Evolutionary conservation across 805 yeast genomes (phyloP), one percentile per base, ranked within the genome.

Genomic region (Candida tallmaniae): DNA sequence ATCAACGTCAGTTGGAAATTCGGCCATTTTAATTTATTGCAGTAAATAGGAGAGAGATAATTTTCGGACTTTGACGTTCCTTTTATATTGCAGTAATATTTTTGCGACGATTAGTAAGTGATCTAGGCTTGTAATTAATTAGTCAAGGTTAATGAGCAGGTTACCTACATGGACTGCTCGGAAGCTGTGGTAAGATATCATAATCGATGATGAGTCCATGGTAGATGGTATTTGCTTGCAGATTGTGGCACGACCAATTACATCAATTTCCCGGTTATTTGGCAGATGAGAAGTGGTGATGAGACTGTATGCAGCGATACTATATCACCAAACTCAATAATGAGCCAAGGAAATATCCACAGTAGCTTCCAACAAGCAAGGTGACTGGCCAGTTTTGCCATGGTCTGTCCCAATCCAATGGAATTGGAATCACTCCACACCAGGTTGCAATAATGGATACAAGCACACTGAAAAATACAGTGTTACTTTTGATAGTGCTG

Each of bases 321-420:
- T 25, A 24, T 5, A 25, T 13, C 14, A 32, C 14, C 23, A 34
- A 24, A 20, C 14, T 32, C 4, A 33, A 5, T 4, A 35, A 20
- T 2, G 76, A 68, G 3, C 95, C 96, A 2, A 73, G 46, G 19
- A 77, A 65, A 2, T 80, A 74, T n/a, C 96, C 97, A 0, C 67
- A 21, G 48, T 85, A 86, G 0, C 79, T 78, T 2, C 97, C 97
- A 6, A 74, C 68, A 10, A 90, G 65, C 27, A 90, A 69, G 0
- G 97, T 90, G 35, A 87, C 75, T 5, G 98, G 98, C 94, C 96
- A 90, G 34, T 69, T 73, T 58, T 90, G 98, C 98, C 98, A 90
- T 17, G 83, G 85, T 48, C 97, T 72, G 55, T 90, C 98, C 98
- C 98, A 90, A 58, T 90, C 98, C 39, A 93, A 68, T 0, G 97